Percentiles rank a stretch among this genome's conserved stretches.
phyloP scores from a whole-genome alignment of 2,329 filamentous ascomycete genomes.

The Penicillium rolfsii region DNA sequence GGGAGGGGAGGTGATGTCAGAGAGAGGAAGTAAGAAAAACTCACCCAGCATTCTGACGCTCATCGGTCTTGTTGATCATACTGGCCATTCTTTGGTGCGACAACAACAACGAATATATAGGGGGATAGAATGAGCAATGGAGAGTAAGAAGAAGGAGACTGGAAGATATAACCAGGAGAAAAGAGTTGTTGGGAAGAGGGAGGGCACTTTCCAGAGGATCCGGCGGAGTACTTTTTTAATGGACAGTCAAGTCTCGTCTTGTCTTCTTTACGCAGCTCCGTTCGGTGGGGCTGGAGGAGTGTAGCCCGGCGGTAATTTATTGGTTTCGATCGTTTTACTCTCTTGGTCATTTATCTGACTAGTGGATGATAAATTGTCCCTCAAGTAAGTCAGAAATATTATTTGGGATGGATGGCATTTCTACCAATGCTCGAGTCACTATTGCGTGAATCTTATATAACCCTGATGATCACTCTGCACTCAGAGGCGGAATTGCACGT shows the following conservation, averaged over 20 bases:
- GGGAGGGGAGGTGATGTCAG: slow-evolving; percentile 45
- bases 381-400: background rate
- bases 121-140: slow-evolving; percentile 13
- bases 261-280: slow-evolving; percentile 24
- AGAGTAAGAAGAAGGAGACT: slow-evolving; percentile 18
- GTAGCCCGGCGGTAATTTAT: slow-evolving; percentile 10
- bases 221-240: slow-evolving; percentile 41
- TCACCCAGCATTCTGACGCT: slow-evolving; percentile 57
- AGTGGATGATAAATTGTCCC: slow-evolving; percentile 1
- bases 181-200: slow-evolving; percentile 29
- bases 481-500: background rate
- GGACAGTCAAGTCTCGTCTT: slow-evolving; percentile 4
- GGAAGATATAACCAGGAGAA: slow-evolving; percentile 15
- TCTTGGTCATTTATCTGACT: slow-evolving; percentile 4
- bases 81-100: slow-evolving; percentile 50
- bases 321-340: slow-evolving; percentile 4
- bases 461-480: background rate
- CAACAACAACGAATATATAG: slow-evolving; percentile 15
- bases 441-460: background rate
- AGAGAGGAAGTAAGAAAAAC: slow-evolving; percentile 38
- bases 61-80: slow-evolving; percentile 55
- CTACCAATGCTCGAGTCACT: background rate
- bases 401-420: background rate
- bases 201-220: slow-evolving; percentile 31
- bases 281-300: slow-evolving; percentile 25